These are phyloP conservation scores for Eucalyptus sideroxylon DNA, from an alignment of 345 rosid species.

Conservation along the genomic window DNA sequence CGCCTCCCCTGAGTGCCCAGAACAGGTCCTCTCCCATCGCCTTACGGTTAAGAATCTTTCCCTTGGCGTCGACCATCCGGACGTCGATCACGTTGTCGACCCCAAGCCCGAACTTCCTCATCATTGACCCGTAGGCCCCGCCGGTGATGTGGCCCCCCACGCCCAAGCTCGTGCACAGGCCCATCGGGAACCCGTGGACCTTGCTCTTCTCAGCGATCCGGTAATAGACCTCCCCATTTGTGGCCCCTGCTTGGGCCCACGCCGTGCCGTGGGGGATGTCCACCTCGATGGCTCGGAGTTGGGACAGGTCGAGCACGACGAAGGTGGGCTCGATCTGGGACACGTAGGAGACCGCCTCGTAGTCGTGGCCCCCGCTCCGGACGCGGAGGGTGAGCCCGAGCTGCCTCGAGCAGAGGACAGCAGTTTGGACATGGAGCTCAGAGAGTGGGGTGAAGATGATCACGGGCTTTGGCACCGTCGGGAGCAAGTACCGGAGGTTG, in stretches of 20 bases:
- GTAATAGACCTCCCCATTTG: conserved; percentile 46
- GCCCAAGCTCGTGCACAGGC: conserved; percentile 54
- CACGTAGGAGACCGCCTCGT: conserved; percentile 49
- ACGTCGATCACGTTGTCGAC: conserved; percentile 74
- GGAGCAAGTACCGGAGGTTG: conserved; percentile 31
- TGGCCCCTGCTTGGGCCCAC: conserved; percentile 80
- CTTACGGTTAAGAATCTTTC: conserved; percentile 34
- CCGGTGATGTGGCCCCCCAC: conserved; percentile 61
- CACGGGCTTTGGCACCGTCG: conserved; percentile 39
- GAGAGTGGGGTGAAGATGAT: conserved; percentile 39
- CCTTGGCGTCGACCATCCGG: conserved; percentile 39
- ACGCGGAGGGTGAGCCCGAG: conserved; percentile 27
- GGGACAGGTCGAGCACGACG: conserved; percentile 34
- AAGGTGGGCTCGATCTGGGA: conserved; percentile 40
- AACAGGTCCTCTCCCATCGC: conserved; percentile 60
- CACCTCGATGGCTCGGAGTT: conserved; percentile 27
- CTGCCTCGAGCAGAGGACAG: conserved; percentile 35
- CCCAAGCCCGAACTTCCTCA: conserved; percentile 71
- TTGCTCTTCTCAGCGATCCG: conserved; percentile 51
- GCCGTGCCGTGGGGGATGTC: conserved; percentile 24
- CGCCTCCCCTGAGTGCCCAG: conserved; percentile 80
- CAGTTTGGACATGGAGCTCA: conserved; percentile 52
- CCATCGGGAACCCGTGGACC: conserved; percentile 55
- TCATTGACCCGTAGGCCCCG: conserved; percentile 61
- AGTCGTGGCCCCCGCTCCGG: conserved; percentile 73